These are phyloP conservation scores for Ustilago vetiveriae DNA, from an alignment of 1,284 basidiomycete genomes.

Conservation along the genomic window DNA sequence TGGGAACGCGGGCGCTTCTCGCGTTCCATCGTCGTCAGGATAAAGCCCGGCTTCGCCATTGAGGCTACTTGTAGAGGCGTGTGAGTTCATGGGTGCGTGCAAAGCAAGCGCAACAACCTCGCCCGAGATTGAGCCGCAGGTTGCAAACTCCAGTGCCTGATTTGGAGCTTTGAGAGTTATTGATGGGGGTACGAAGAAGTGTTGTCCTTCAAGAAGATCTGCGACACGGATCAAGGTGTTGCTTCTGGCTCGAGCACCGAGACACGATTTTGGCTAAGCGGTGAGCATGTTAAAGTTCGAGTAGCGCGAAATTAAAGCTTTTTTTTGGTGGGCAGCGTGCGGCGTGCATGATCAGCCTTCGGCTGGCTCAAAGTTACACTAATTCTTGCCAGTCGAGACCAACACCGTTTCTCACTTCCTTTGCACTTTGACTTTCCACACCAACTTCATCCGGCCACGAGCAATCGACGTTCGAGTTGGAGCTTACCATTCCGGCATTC, in stretches of 20 bases:
- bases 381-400: background rate
- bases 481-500: background rate
- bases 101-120: background rate
- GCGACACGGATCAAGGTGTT: background rate
- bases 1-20: slow-evolving; percentile 70
- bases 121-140: background rate
- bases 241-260: slow-evolving; percentile 15
- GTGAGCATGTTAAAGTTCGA: background rate
- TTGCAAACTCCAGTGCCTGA: too few relatives aligned
- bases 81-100: slow-evolving; percentile 1
- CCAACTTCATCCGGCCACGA: background rate
- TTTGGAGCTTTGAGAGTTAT: too few relatives aligned
- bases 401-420: slow-evolving; percentile 5
- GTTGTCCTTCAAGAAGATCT: slow-evolving; percentile 3
- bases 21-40: background rate
- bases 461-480: slow-evolving; percentile 3
- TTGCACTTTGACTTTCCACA: background rate
- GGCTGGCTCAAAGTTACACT: slow-evolving; percentile 18
- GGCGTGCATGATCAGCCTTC: background rate
- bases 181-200: background rate
- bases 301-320: too few relatives aligned
- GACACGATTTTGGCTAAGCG: background rate
- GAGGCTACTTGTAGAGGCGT: slow-evolving; percentile 5
- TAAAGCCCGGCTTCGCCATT: background rate
- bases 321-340: background rate